These are phyloP conservation scores for Botryotinia calthae DNA, from an alignment of 2,329 filamentous ascomycete species.

Conservation along the genomic window DNA sequence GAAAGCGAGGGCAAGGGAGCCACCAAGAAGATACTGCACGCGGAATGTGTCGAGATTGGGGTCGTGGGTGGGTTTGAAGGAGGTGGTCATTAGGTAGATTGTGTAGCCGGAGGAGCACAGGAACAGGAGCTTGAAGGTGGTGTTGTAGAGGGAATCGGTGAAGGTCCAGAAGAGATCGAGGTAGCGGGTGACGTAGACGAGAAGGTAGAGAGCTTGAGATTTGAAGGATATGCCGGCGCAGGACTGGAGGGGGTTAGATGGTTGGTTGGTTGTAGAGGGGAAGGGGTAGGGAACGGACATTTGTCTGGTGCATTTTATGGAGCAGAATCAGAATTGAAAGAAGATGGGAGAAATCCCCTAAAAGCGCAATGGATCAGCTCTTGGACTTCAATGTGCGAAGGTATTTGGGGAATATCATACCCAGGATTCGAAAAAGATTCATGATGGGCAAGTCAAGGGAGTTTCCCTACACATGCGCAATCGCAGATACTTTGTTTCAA, in stretches of 20 bases:
- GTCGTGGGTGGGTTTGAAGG: conserved; percentile 96
- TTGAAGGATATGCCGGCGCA: conserved; percentile 98
- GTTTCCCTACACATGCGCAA: conserved; percentile 13
- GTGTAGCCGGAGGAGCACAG: conserved; percentile 88
- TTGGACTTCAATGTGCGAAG: not conserved
- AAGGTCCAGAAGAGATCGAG: conserved; percentile 86
- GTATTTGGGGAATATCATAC: conserved; percentile 42
- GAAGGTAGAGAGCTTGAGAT: conserved; percentile 89
- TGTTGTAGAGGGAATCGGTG: conserved; percentile 75
- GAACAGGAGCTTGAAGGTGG: conserved; percentile 94
- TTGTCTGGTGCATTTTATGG: conserved; percentile 93
- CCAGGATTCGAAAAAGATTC: conserved; percentile 69
- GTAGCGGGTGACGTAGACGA: conserved; percentile 93
- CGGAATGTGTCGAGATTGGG: conserved; percentile 97
- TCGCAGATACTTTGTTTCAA: not conserved
- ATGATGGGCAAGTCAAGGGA: conserved; percentile 45
- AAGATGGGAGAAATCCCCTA: conserved; percentile 94
- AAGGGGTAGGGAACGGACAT: conserved; percentile 54
- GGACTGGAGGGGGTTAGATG: conserved; percentile 23
- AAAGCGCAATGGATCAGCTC: conserved; percentile 20
- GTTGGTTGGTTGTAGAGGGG: conserved; percentile 14
- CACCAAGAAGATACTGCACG: conserved; percentile 87
- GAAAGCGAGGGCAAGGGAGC: conserved; percentile 73
- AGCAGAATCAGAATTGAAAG: conserved; percentile 90
- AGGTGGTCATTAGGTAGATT: conserved; percentile 95